Evolutionary conservation across 1,139 yeast species (phyloP).

Genomic region (Hyphopichia pseudoburtonii): DNA sequence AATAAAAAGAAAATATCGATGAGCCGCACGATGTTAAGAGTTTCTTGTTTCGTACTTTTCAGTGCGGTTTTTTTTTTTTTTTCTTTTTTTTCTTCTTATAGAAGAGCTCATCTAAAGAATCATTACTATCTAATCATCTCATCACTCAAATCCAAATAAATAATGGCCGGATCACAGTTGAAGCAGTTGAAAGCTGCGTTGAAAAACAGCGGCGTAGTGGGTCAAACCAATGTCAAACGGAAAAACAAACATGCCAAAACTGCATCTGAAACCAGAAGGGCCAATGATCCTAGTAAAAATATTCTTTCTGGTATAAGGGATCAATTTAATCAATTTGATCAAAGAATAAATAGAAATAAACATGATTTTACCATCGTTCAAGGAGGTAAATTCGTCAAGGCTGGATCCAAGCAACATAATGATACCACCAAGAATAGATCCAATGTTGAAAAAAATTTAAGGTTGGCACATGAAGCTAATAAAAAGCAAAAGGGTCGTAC

Average conservation of each 20-base stretch:
- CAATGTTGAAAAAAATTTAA: constrained; percentile 72
- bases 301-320: constrained; percentile 64
- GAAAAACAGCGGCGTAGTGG: constrained; percentile 76
- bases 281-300: constrained; percentile 49
- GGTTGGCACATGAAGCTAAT: constrained; percentile 64
- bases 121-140: no score
- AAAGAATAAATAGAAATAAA: constrained; percentile 68
- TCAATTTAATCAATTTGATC: constrained; percentile 88
- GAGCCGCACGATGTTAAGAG: constrained; percentile 12
- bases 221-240: constrained; percentile 67
- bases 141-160: not conserved
- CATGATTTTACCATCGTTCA: constrained; percentile 57
- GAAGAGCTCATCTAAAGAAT: constrained; percentile 2
- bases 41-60: not conserved
- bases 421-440: constrained; percentile 57
- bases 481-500: constrained; percentile 61
- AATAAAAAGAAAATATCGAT: constrained; percentile 1
- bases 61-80: not conserved
- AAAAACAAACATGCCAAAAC: constrained; percentile 53
- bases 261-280: constrained; percentile 69
- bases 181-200: constrained; percentile 78
- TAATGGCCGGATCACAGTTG: constrained; percentile 88
- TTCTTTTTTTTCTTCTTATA: not conserved
- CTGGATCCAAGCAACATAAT: constrained; percentile 53
- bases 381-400: constrained; percentile 54